Base-by-base conservation (phyloP, 2,329 filamentous ascomycete genomes). In the Neofusicoccum kwambonambiense region DNA sequence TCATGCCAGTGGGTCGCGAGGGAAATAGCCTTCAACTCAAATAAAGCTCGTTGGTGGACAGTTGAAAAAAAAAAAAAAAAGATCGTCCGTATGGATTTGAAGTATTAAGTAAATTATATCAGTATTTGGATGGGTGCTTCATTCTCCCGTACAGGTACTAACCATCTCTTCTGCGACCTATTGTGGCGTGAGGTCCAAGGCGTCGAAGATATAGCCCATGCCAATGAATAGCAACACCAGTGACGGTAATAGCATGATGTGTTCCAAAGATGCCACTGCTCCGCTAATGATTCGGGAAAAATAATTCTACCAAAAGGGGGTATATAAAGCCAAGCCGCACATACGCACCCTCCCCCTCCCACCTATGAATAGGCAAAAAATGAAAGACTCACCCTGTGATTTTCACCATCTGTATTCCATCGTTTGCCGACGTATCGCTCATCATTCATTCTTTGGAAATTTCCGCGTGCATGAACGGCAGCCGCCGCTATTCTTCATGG, bases 321-420 rank as follows among this genome's bases (percentile, higher is more conserved):
- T 60, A 60, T 60, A 60, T 45, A 57, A 57, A 57, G 54, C 54
- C 54, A 60, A 60, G 56, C 56, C 56, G 37, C 56, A 60, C 56
- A 47, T 60, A 60, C 56, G n/a, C 56, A 60, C 56, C 42, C 56
- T 60, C 31, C 39, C 56, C 39, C 39, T 27, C 22, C 54, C 19
- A 42, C 9, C 37, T 17, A 22, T 31, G 19, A 45, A 44, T 7
- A 45, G 22, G 37, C 9, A 31, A 11, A 15, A 47, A 34, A 22
- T 13, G 47, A 60, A 47, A 60, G 27, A 60, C 56, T 60, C 56
- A 47, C 56, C 56, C 15, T 13, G 9, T 22, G 35, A 45, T 19
- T 45, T 37, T 60, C 56, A 60, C 56, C 54, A 34, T 56, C 31
- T 35, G 41, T 17, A 34, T 47, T 17, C 42, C 42, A 37, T 37